Percentiles rank a stretch among this genome's conserved stretches.
These are phyloP conservation scores for Aspergillus ochraceoroseus DNA, from an alignment of 2,329 filamentous ascomycete species.

Conservation along the genomic window DNA sequence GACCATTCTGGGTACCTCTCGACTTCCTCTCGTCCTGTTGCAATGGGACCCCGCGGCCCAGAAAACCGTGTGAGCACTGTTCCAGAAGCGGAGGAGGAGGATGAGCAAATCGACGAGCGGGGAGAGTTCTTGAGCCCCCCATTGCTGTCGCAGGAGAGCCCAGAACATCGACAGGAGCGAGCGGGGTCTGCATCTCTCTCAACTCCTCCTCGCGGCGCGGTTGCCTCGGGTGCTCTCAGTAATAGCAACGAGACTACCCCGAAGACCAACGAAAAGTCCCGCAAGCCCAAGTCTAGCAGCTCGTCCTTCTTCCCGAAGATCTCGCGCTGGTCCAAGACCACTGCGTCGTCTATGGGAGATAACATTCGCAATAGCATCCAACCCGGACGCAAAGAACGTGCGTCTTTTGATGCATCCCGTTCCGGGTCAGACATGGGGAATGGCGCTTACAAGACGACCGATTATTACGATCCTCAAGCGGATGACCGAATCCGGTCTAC, in stretches of 20 bases:
- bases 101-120: conserved; percentile 55
- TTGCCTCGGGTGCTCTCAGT: conserved; percentile 52
- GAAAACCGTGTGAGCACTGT: conserved; percentile 88
- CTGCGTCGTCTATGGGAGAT: conserved; percentile 76
- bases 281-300: conserved; percentile 82
- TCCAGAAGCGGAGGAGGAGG: conserved; percentile 75
- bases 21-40: conserved; percentile 44
- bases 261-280: conserved; percentile 62
- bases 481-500: conserved; percentile 45
- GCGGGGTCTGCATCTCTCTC: conserved; percentile 43
- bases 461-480: conserved; percentile 45
- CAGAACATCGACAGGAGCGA: conserved; percentile 42
- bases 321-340: conserved; percentile 96
- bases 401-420: conserved; percentile 62
- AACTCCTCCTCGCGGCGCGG: conserved; percentile 44
- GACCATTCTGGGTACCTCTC: conserved; percentile 73
- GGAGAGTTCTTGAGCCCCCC: conserved; percentile 52
- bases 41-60: conserved; percentile 53
- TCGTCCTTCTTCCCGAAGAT: conserved; percentile 87
- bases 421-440: conserved; percentile 70
- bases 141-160: conserved; percentile 55
- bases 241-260: conserved; percentile 79
- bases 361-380: conserved; percentile 64
- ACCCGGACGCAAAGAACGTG: conserved; percentile 54
- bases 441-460: conserved; percentile 51